Evolutionary conservation across 139 green algal genomes (phyloP).

Genomic region (Chlamydomonas urium): DNA sequence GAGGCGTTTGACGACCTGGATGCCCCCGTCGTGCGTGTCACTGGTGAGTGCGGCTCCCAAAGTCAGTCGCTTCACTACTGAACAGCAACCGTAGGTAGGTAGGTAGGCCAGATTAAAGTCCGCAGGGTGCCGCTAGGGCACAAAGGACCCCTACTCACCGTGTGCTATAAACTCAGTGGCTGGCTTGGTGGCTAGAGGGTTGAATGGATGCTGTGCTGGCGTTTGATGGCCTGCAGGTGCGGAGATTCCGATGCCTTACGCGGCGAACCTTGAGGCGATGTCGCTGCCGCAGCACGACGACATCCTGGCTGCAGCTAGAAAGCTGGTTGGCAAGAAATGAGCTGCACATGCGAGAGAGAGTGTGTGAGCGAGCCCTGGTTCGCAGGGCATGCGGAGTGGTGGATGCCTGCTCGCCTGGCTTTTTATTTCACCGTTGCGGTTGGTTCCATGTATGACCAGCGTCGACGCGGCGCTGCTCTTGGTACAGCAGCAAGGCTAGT

Average conservation of each 20-base stretch:
- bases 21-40: slow-evolving; percentile 85
- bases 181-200: too few relatives aligned
- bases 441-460: too few relatives aligned
- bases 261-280: slow-evolving; percentile 83
- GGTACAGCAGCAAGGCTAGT: too few relatives aligned
- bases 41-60: slow-evolving; percentile 46
- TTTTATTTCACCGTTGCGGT: too few relatives aligned
- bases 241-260: slow-evolving; percentile 96
- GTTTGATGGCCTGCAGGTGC: slow-evolving; percentile 33
- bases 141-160: neutral
- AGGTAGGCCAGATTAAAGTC: neutral
- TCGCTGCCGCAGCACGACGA: slow-evolving; percentile 79
- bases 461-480: too few relatives aligned
- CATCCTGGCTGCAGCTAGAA: slow-evolving; percentile 65
- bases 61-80: neutral
- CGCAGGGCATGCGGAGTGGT: too few relatives aligned
- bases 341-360: too few relatives aligned
- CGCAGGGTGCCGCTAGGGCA: neutral
- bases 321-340: slow-evolving; percentile 25
- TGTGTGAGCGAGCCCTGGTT: too few relatives aligned
- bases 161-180: too few relatives aligned
- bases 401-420: too few relatives aligned
- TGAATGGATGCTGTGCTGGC: neutral
- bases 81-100: neutral
- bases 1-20: slow-evolving; percentile 97